phyloP scores from a whole-genome alignment of 1,139 yeast species.

The Entelexis paramagnoliae region DNA sequence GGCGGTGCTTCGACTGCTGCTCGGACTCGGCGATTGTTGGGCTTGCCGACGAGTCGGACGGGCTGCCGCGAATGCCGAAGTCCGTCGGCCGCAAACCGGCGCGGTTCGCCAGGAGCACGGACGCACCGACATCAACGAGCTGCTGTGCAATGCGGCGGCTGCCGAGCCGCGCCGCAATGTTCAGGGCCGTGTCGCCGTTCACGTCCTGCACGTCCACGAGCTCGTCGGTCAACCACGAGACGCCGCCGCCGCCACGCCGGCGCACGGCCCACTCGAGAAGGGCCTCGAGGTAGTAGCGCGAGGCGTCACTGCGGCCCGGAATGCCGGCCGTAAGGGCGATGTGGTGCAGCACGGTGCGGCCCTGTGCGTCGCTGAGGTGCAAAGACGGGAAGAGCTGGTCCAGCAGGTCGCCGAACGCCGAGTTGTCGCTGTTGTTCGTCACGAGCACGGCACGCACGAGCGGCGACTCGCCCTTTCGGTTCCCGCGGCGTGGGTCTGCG shows the following conservation, averaged over 20 bases:
- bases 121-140: slow-evolving; percentile 77
- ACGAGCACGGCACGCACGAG: slow-evolving; percentile 80
- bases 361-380: slow-evolving; percentile 59
- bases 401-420: slow-evolving; percentile 61
- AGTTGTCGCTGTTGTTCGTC: slow-evolving; percentile 70
- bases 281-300: slow-evolving; percentile 65
- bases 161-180: slow-evolving; percentile 83
- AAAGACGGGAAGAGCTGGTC: slow-evolving; percentile 70
- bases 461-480: slow-evolving; percentile 82
- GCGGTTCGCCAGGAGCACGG: slow-evolving; percentile 63
- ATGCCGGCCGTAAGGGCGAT: slow-evolving; percentile 71
- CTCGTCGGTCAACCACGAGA: slow-evolving; percentile 47
- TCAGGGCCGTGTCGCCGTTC: slow-evolving; percentile 61
- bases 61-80: slow-evolving; percentile 45
- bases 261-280: slow-evolving; percentile 73
- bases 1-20: slow-evolving; percentile 2
- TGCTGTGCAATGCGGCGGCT: slow-evolving; percentile 59
- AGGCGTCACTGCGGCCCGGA: slow-evolving; percentile 56
- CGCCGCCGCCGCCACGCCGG: slow-evolving; percentile 34
- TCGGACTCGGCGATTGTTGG: not conserved
- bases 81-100: slow-evolving; percentile 80
- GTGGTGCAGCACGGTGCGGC: slow-evolving; percentile 86
- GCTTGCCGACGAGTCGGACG: not conserved
- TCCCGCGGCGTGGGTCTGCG: slow-evolving; percentile 56
- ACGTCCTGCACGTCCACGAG: slow-evolving; percentile 69